Conservation (phyloP, 2,329 filamentous ascomycete species). For the Aspergillus arachidicola region DNA sequence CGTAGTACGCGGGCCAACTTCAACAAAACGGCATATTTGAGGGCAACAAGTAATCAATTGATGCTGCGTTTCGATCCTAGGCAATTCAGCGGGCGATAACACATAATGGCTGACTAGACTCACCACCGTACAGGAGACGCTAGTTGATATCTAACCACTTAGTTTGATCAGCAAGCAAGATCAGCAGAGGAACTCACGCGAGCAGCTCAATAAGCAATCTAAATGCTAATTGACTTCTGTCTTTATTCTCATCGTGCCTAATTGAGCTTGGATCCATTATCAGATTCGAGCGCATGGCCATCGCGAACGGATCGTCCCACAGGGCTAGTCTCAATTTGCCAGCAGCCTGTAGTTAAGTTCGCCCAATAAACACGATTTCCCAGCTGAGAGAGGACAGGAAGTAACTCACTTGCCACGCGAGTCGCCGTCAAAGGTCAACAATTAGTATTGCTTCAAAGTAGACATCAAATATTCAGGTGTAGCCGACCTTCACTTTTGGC, state of each 20-base stretch:
- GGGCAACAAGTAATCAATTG: conserved; percentile 28
- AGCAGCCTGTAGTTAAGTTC: neutral
- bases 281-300: neutral
- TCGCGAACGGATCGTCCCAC: neutral
- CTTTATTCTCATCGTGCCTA: neutral
- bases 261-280: neutral
- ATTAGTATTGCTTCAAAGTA: neutral
- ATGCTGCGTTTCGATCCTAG: conserved; percentile 46
- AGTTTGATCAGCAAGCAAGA: neutral
- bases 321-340: neutral
- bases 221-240: conserved; percentile 20
- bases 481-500: too few species aligned
- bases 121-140: conserved; percentile 30
- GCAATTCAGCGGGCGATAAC: conserved; percentile 1
- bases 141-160: conserved; percentile 28
- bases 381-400: neutral
- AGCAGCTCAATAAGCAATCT: conserved; percentile 32
- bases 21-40: conserved; percentile 37
- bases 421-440: neutral
- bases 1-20: conserved; percentile 43
- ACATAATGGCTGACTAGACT: neutral
- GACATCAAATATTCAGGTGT: too few species aligned
- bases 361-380: neutral
- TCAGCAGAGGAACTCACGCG: conserved; percentile 23
- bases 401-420: neutral